These are phyloP conservation scores for Panus rudis DNA, from an alignment of 768 basidiomycete genomes.

Conservation along the genomic window DNA sequence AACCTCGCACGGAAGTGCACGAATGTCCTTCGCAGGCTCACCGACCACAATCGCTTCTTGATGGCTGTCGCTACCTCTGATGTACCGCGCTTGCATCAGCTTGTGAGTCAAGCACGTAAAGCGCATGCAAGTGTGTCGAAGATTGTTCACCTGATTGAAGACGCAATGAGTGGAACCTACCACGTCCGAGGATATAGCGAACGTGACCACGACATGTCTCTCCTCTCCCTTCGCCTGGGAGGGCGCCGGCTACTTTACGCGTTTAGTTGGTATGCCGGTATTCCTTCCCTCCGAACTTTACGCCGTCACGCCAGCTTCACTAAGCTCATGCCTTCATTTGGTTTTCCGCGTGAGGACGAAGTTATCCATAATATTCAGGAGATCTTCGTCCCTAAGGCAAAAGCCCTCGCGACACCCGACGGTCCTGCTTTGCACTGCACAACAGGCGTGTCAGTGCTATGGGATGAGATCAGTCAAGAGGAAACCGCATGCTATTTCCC, in stretches of 20 bases:
- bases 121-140: constrained; percentile 10
- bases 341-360: constrained; percentile 9
- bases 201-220: constrained; percentile 21
- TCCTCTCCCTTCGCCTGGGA: constrained; percentile 22
- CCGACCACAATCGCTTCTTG: constrained; percentile 5
- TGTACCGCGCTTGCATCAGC: constrained; percentile 23
- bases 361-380: constrained; percentile 22
- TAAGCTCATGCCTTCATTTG: constrained; percentile 12
- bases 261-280: constrained; percentile 18
- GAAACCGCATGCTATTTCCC: constrained; percentile 18
- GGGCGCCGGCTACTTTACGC: constrained; percentile 24
- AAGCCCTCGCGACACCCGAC: no score
- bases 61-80: constrained; percentile 14
- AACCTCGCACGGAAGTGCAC: constrained; percentile 1
- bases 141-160: constrained; percentile 13
- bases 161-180: constrained; percentile 16
- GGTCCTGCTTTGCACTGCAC: no score
- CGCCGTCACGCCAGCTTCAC: constrained; percentile 3
- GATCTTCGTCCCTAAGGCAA: constrained; percentile 12
- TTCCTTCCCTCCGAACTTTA: constrained; percentile 19
- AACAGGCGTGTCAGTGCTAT: constrained; percentile 13
- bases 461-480: constrained; percentile 25
- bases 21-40: background rate
- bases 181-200: constrained; percentile 15
- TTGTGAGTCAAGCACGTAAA: constrained; percentile 17